A percentile compares a stretch with the other conserved stretches of the same genome.
Conservation (phyloP, 1,284 basidiomycete genomes). For the Rhodofomes roseus region DNA sequence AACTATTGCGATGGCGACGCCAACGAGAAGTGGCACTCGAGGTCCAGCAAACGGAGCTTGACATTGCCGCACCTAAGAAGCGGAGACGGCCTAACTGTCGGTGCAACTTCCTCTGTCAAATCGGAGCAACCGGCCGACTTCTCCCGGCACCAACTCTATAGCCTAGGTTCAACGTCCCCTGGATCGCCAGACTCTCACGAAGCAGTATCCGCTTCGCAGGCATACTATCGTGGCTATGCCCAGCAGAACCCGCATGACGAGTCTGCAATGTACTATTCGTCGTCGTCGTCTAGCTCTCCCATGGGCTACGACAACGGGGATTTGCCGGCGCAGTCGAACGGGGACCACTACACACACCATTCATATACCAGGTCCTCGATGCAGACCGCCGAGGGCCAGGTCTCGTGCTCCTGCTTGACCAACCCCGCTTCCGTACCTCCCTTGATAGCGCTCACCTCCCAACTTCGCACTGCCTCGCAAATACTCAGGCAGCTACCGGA, state of each 20-base stretch:
- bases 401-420: constrained; percentile 58
- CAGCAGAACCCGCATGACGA: constrained; percentile 21
- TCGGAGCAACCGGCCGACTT: constrained; percentile 27
- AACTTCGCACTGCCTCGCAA: constrained; percentile 54
- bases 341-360: constrained; percentile 26
- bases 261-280: constrained; percentile 21
- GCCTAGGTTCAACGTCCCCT: constrained; percentile 27
- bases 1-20: constrained; percentile 74
- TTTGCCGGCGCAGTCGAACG: constrained; percentile 13
- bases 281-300: constrained; percentile 31
- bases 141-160: constrained; percentile 27
- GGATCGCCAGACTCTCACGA: constrained; percentile 18
- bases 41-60: constrained; percentile 53
- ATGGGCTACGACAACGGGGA: constrained; percentile 25
- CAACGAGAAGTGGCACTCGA: constrained; percentile 80
- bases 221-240: constrained; percentile 14
- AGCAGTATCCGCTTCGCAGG: constrained; percentile 11
- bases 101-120: constrained; percentile 28
- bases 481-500: constrained; percentile 59
- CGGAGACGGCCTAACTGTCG: constrained; percentile 12
- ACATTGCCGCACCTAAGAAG: constrained; percentile 26
- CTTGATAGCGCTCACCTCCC: constrained; percentile 58
- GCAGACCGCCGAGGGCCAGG: constrained; percentile 33
- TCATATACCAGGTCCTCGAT: constrained; percentile 23
- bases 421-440: constrained; percentile 55